Evolutionary conservation across 2,329 filamentous ascomycete species (phyloP), one percentile per base, ranked within the genome.

Genomic region (Penicillium sp.): DNA sequence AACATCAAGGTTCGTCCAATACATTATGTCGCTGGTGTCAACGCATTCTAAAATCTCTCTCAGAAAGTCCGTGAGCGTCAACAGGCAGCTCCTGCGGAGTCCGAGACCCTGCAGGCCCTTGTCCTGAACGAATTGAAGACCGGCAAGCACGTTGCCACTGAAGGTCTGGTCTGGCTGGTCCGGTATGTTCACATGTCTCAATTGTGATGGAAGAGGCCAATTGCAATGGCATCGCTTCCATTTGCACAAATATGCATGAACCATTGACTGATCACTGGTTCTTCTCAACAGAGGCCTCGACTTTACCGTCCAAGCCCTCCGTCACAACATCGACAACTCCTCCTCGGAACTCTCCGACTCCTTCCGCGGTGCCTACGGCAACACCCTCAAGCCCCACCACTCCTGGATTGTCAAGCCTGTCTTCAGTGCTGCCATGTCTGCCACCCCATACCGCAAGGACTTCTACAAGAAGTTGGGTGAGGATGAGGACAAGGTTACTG

Each of bases 331-430:
- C 63, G 76, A 82, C 70, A 86, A 88, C 70, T 71, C 84, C 53
- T 66, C 74, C 64, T 84, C 91, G 72, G 92, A 97, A 78, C 89
- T 99, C 61, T 82, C 89, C 59, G 82, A 85, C 65, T 96, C 92
- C 47, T 99, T 99, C 88, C 87, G 90, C 69, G 79, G 80, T 55
- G 90, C 92, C 66, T 99, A 99, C 79, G 84, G 83, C 72, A 81
- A 80, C 68, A 97, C 93, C 49, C 88, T 99, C 69, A 96, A 96
- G 81, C 90, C 89, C 27, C 87, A 96, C 81, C 94, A 99, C 82
- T 86, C 83, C 72, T 92, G 96, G 77, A 68, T 97, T 61, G 80
- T 97, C 69, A 96, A 96, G 83, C 91, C 91, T 60, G 83, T 97
- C 72, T 97, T 97, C 84, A 89, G 84, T 68, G 89, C 92, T 60